Evolutionary conservation across 2,329 filamentous ascomycete species (phyloP).

Genomic region (Colletotrichum shisoi): DNA sequence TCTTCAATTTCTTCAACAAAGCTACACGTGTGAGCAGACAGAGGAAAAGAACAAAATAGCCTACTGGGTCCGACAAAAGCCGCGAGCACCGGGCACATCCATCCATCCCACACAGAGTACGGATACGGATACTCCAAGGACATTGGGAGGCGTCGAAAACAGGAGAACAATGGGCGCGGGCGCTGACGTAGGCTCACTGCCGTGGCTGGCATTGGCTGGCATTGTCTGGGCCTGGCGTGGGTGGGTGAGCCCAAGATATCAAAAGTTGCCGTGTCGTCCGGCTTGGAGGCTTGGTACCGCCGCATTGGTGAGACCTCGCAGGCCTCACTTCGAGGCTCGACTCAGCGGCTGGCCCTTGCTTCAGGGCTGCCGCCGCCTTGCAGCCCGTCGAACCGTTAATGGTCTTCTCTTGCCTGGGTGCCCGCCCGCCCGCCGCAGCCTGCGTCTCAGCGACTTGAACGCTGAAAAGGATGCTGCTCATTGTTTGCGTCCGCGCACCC

Average conservation of each 20-base stretch:
- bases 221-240: neutral
- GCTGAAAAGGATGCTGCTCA: neutral
- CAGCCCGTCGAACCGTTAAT: neutral
- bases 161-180: neutral
- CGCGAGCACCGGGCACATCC: neutral
- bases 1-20: neutral
- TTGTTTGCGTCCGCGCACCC: neutral
- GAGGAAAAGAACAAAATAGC: neutral
- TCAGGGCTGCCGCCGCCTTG: neutral
- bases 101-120: too few species aligned
- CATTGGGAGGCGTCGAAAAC: neutral
- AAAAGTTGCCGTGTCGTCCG: conserved; percentile 19
- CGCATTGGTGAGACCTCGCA: conserved; percentile 9
- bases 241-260: conserved; percentile 12
- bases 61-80: conserved; percentile 14
- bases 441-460: neutral
- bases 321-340: neutral
- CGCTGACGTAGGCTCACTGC: conserved; percentile 4
- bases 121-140: neutral
- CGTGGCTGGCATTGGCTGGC: conserved; percentile 7
- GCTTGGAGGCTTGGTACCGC: conserved; percentile 23
- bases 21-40: neutral
- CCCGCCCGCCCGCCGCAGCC: too few species aligned
- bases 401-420: neutral
- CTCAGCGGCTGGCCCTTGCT: neutral